phyloP scores from a whole-genome alignment of 768 basidiomycete genomes.

The Macrolepiota fuliginosa region DNA sequence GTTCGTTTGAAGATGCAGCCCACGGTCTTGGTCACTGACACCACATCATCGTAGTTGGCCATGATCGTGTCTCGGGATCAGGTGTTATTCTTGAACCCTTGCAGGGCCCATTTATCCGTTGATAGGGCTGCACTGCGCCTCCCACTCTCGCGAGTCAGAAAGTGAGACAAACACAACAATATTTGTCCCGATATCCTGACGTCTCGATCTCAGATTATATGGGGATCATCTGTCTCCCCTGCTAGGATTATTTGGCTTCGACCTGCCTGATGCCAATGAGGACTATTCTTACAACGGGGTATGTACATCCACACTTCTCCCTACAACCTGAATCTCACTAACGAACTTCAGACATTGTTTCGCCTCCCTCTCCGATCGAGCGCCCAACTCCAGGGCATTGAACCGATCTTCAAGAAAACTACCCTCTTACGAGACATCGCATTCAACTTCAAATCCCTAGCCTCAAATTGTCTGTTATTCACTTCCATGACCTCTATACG shows the following conservation, averaged over 20 bases:
- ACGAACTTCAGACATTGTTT: constrained; percentile 39
- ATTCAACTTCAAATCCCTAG: constrained; percentile 26
- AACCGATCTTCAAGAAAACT: constrained; percentile 19
- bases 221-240: constrained; percentile 38
- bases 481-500: constrained; percentile 31
- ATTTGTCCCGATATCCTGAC: neutral
- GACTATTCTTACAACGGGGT: constrained; percentile 37
- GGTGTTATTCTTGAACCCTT: constrained; percentile 45
- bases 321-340: neutral
- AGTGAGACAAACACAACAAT: constrained; percentile 20
- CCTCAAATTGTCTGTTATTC: constrained; percentile 40
- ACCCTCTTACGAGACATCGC: constrained; percentile 25
- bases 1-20: constrained; percentile 22
- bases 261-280: constrained; percentile 15
- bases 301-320: constrained; percentile 16
- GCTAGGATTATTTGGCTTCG: constrained; percentile 40
- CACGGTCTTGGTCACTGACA: neutral
- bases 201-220: constrained; percentile 30
- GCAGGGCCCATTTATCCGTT: constrained; percentile 37
- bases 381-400: constrained; percentile 19
- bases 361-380: constrained; percentile 39
- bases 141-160: constrained; percentile 31
- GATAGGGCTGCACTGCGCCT: constrained; percentile 27
- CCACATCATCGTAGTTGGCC: constrained; percentile 23
- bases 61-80: constrained; percentile 30